A percentile compares a stretch with the other conserved stretches of the same genome.
phyloP scores from a whole-genome alignment of 1,284 basidiomycete genomes.

The Rugosomyces carneus region DNA sequence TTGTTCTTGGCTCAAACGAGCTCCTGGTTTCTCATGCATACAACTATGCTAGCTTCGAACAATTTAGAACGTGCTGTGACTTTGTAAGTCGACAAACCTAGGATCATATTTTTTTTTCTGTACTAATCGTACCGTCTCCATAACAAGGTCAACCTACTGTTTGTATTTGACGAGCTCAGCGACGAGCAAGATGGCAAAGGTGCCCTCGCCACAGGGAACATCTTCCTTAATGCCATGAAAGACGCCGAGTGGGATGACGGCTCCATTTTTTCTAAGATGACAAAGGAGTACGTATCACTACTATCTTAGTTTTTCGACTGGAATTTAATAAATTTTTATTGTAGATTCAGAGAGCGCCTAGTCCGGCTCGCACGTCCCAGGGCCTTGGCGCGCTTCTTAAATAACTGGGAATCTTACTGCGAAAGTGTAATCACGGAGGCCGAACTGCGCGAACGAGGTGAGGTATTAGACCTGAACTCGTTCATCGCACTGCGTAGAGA shows the following conservation, averaged over 20 bases:
- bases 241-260: conserved; percentile 48
- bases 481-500: conserved; percentile 56
- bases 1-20: conserved; percentile 54
- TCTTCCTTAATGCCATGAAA: conserved; percentile 48
- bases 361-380: conserved; percentile 36
- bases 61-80: conserved; percentile 57
- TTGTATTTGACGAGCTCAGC: conserved; percentile 65
- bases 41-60: conserved; percentile 51
- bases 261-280: conserved; percentile 50
- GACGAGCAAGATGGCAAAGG: conserved; percentile 58
- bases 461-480: conserved; percentile 45
- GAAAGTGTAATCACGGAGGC: conserved; percentile 53
- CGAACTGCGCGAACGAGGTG: conserved; percentile 48
- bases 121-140: neutral
- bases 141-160: conserved; percentile 51
- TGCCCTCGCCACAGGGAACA: conserved; percentile 46
- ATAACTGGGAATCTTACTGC: conserved; percentile 52
- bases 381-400: conserved; percentile 43
- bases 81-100: conserved; percentile 32
- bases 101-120: too few relatives aligned
- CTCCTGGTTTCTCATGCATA: conserved; percentile 59
- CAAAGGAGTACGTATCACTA: conserved; percentile 45
- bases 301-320: conserved; percentile 1
- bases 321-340: conserved; percentile 2
- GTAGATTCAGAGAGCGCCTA: conserved; percentile 49